A percentile compares a stretch with the other conserved stretches of the same genome.
Evolutionary conservation across 495 filamentous ascomycete species (phyloP).

Genomic region (Penicillium lividum): DNA sequence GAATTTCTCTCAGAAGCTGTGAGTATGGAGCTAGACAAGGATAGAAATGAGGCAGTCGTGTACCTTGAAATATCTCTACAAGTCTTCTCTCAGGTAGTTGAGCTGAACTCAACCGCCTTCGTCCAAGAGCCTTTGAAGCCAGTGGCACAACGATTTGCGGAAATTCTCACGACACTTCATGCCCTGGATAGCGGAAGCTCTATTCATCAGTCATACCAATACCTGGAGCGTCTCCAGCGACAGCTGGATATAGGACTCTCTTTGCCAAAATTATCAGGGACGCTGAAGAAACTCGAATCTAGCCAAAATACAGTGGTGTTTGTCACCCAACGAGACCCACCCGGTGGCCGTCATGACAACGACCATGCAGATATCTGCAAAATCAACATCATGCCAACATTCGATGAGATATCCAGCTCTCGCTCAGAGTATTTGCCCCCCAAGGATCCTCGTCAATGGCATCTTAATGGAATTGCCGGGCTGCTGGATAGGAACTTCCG

Average conservation of each 20-base stretch:
- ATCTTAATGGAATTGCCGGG: constrained; percentile 55
- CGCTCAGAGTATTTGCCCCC: constrained; percentile 60
- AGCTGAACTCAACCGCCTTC: constrained; percentile 34
- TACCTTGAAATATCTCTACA: constrained; percentile 18
- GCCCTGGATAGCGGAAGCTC: background rate
- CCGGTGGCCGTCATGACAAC: constrained; percentile 63
- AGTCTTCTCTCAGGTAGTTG: constrained; percentile 29
- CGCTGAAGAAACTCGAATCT: background rate
- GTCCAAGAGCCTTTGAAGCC: constrained; percentile 21
- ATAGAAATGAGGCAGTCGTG: background rate
- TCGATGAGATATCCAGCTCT: constrained; percentile 55
- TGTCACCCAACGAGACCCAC: constrained; percentile 1
- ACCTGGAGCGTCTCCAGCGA: constrained; percentile 4
- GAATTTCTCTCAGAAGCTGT: background rate
- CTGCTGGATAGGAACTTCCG: constrained; percentile 60
- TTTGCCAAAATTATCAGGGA: background rate
- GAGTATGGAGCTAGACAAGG: background rate
- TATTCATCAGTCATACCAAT: constrained; percentile 4
- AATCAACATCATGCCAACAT: constrained; percentile 65
- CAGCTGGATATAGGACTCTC: constrained; percentile 8
- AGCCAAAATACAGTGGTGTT: background rate
- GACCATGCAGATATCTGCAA: constrained; percentile 60
- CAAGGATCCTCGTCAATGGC: constrained; percentile 50
- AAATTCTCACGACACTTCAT: background rate
- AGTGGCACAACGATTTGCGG: constrained; percentile 1